A percentile compares a stretch with the other conserved stretches of the same genome.
These are phyloP conservation scores for Geotrichum bryndzae DNA, from an alignment of 1,139 yeast genomes.

Conservation along the genomic window DNA sequence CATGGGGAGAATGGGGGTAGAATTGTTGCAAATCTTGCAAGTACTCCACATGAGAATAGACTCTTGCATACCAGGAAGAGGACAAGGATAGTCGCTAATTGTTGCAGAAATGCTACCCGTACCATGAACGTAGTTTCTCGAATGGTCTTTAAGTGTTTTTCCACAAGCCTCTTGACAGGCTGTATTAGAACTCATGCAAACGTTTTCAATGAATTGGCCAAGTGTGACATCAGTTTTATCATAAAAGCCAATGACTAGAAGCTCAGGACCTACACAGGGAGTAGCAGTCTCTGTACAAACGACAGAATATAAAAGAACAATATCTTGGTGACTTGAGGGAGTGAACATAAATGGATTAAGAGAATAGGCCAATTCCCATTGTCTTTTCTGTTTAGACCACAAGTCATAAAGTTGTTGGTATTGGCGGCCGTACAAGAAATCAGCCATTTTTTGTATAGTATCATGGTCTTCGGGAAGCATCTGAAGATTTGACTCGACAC, in stretches of 20 bases:
- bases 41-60: slow-evolving; percentile 88
- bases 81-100: slow-evolving; percentile 54
- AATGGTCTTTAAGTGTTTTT: slow-evolving; percentile 64
- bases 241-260: slow-evolving; percentile 76
- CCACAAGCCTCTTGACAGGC: slow-evolving; percentile 77
- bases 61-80: slow-evolving; percentile 56
- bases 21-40: slow-evolving; percentile 70
- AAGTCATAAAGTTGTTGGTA: slow-evolving; percentile 26
- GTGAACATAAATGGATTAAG: slow-evolving; percentile 49
- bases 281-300: slow-evolving; percentile 81
- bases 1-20: slow-evolving; percentile 80
- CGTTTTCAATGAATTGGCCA: slow-evolving; percentile 81
- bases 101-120: slow-evolving; percentile 73
- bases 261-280: slow-evolving; percentile 88
- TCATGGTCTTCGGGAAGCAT: slow-evolving; percentile 27
- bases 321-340: slow-evolving; percentile 69
- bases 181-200: slow-evolving; percentile 60
- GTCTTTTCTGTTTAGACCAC: slow-evolving; percentile 39
- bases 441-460: slow-evolving; percentile 23
- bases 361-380: slow-evolving; percentile 57
- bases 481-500: slow-evolving; percentile 17
- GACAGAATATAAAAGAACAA: slow-evolving; percentile 71
- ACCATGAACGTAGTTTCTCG: slow-evolving; percentile 85
- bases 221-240: slow-evolving; percentile 77
- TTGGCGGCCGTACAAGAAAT: slow-evolving; percentile 25